phyloP scores from a whole-genome alignment of 2,329 filamentous ascomycete species.

The Paramyrothecium sp. region DNA sequence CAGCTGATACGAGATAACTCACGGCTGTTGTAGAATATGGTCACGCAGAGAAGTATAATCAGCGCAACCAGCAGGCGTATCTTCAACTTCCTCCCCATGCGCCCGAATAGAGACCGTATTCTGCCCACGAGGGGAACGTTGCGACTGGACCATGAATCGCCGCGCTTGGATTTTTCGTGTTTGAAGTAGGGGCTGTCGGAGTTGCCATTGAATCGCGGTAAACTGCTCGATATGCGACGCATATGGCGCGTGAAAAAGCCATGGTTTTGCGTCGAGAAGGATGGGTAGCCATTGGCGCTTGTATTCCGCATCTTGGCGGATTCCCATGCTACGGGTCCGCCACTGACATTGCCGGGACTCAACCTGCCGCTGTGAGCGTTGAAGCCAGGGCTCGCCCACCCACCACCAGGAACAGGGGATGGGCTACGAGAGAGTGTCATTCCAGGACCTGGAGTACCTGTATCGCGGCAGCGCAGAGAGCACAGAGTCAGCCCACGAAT shows the following conservation, averaged over 20 bases:
- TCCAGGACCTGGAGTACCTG: constrained; percentile 54
- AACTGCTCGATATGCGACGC: constrained; percentile 73
- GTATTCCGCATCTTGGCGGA: constrained; percentile 76
- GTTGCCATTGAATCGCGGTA: constrained; percentile 68
- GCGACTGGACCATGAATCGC: constrained; percentile 48
- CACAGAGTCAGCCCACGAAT: constrained; percentile 21
- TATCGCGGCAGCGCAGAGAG: constrained; percentile 12
- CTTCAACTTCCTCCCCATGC: constrained; percentile 64
- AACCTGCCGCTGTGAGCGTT: constrained; percentile 55
- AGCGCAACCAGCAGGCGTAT: constrained; percentile 60
- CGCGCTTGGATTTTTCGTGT: constrained; percentile 72
- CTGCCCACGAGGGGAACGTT: constrained; percentile 46
- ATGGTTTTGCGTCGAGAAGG: constrained; percentile 77
- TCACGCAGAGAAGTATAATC: constrained; percentile 58
- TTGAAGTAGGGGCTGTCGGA: constrained; percentile 59
- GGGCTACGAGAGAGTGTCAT: constrained; percentile 90
- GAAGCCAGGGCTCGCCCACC: constrained; percentile 73
- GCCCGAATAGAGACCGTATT: constrained; percentile 42
- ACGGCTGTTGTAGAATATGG: constrained; percentile 73
- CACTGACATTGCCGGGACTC: constrained; percentile 58
- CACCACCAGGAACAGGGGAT: constrained; percentile 78
- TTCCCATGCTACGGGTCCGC: constrained; percentile 72
- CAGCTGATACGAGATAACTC: constrained; percentile 37
- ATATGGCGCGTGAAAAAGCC: constrained; percentile 87
- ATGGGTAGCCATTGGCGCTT: constrained; percentile 71